Conservation (phyloP, 176 grass and related monocot genomes). For the Lolium multiflorum region DNA sequence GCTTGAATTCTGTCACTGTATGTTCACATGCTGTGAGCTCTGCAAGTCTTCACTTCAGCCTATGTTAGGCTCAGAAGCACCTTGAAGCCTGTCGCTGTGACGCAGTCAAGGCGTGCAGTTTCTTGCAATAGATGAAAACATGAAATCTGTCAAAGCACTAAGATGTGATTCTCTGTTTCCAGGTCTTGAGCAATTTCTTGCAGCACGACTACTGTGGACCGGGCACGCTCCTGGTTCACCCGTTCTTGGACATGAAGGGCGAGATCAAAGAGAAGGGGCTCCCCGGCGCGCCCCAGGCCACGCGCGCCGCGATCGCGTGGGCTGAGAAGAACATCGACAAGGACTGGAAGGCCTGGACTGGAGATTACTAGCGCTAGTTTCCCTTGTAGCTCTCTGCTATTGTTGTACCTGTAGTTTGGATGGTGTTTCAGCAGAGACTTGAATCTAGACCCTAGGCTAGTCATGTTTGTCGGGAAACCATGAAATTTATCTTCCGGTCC, state of each 20-base stretch:
- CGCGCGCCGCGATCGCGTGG: conserved; percentile 74
- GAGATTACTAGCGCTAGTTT: conserved; percentile 50
- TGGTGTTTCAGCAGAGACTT: conserved; percentile 17
- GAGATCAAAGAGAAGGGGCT: conserved; percentile 68
- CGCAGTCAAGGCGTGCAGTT: background rate
- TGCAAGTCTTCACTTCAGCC: background rate
- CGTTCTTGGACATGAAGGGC: conserved; percentile 87
- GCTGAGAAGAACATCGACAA: conserved; percentile 85
- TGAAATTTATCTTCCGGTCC: background rate
- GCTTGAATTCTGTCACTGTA: background rate
- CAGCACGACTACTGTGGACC: conserved; percentile 74
- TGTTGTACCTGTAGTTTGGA: conserved; percentile 17
- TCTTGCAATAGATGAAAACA: background rate
- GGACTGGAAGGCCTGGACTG: conserved; percentile 82
- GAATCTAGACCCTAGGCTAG: conserved; percentile 30
- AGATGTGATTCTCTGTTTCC: conserved; percentile 30
- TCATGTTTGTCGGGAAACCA: background rate
- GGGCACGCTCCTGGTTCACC: conserved; percentile 80
- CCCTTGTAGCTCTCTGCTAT: background rate
- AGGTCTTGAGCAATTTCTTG: conserved; percentile 73
- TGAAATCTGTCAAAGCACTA: background rate
- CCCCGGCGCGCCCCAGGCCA: conserved; percentile 69
- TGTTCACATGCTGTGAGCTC: conserved; percentile 7
- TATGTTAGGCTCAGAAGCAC: background rate
- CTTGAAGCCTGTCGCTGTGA: background rate